phyloP scores from a whole-genome alignment of 306 rosid species.

The Quercus dentata region DNA sequence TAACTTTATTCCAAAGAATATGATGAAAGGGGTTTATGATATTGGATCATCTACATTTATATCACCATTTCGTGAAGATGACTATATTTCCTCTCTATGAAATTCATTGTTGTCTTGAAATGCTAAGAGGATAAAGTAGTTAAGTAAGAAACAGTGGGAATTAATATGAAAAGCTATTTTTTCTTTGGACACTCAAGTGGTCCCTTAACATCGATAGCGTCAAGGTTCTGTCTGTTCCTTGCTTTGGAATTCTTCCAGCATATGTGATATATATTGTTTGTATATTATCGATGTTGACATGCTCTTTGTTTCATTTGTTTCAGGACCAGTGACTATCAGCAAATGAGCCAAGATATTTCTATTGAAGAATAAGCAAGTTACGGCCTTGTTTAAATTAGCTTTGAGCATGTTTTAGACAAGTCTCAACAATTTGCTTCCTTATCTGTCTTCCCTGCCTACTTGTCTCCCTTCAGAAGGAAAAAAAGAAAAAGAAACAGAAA shows the following conservation, averaged over 20 bases:
- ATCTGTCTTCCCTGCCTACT: not conserved
- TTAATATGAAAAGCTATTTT: not conserved
- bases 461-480: slow-evolving; percentile 2
- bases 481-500: not conserved
- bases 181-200: not conserved
- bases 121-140: not conserved
- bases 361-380: not conserved
- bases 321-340: slow-evolving; percentile 30
- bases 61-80: not conserved
- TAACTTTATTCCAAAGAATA: not conserved
- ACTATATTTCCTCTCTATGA: not conserved
- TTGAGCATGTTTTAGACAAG: not conserved
- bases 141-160: not conserved
- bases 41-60: not conserved
- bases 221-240: not conserved
- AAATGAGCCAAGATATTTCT: not conserved
- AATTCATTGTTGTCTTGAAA: not conserved
- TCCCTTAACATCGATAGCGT: not conserved
- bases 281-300: not conserved
- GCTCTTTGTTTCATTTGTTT: slow-evolving; percentile 17
- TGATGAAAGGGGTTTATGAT: not conserved
- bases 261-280: not conserved
- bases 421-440: slow-evolving; percentile 6
- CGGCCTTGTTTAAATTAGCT: slow-evolving; percentile 7
- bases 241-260: not conserved